Conservation (phyloP, 495 filamentous ascomycete species). For the Penicillium samsonianum region DNA sequence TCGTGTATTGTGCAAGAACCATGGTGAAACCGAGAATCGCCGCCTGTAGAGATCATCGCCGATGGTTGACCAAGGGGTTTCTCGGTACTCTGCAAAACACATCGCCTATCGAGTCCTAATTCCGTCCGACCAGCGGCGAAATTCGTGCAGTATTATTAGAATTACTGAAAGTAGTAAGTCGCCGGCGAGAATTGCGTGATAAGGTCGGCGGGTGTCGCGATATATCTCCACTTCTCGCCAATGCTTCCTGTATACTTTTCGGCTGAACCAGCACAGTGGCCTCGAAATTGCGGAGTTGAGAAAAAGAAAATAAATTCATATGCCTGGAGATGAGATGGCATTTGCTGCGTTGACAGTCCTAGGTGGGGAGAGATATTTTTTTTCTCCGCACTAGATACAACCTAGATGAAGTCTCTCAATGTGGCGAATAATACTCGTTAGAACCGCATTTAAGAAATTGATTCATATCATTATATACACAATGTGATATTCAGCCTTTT, state of each 20-base stretch:
- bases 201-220: neutral
- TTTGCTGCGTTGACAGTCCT: neutral
- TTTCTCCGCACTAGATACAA: neutral
- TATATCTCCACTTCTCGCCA: neutral
- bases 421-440: neutral
- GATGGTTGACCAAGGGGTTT: neutral
- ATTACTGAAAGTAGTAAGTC: constrained; percentile 3
- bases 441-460: neutral
- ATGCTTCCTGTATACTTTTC: neutral
- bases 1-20: neutral
- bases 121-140: neutral
- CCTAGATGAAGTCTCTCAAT: neutral
- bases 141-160: neutral
- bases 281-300: neutral
- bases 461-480: neutral
- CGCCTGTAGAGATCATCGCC: too few relatives aligned
- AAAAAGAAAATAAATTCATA: neutral
- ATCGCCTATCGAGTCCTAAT: neutral
- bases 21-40: too few relatives aligned
- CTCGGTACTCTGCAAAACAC: neutral
- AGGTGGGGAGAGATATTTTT: neutral
- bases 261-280: neutral
- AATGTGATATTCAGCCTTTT: neutral
- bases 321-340: neutral
- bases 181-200: neutral